Evolutionary conservation across 805 yeast genomes (phyloP), one percentile per base, ranked within the genome.

Genomic region (Starmerella cellae): DNA sequence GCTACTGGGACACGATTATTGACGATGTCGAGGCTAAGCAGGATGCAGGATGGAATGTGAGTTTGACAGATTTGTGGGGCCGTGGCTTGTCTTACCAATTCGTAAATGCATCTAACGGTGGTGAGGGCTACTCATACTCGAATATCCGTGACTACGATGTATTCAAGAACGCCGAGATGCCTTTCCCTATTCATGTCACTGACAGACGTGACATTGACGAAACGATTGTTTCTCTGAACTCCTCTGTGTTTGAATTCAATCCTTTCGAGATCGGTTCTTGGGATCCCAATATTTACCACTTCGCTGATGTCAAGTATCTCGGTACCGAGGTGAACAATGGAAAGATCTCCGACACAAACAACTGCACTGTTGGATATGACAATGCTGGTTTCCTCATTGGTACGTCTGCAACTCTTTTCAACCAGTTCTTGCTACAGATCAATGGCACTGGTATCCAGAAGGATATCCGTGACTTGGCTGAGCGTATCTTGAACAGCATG

Each of bases 31-130:
- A 49, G 35, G 47, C 44, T 9, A 74, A 75, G 55, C 60, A 64
- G 50, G 60, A 63, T 21, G 85, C 84, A 3, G 87, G 88, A 2
- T 81, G 69, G 58, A 67, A 70, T 27, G 64, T 74, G 17, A 64
- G 79, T 13, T 53, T 79, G 29, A 77, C 87, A 4, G 93, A 82
- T 59, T 70, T 73, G 44, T 80, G 87, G 88, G 83, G 83, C 13
- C 66, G 84, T 50, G 77, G 75, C 2, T 60, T 81, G 32, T 70
- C 83, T 2, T 71, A 75, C 51, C 81, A 76, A 55, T 70, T 79
- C 48, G 74, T 82, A 68, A 67, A 63, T 33, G 68, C 68, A 21
- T 55, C 63, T 23, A 69, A 72, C 52, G 77, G 77, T 27, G 64
- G 79, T 55, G 64, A 74, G 13, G 70, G 71, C 47, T 70, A 71